A percentile compares a stretch with the other conserved stretches of the same genome.
Evolutionary conservation across 495 filamentous ascomycete genomes (phyloP).

Genomic region (Zalerion maritima): DNA sequence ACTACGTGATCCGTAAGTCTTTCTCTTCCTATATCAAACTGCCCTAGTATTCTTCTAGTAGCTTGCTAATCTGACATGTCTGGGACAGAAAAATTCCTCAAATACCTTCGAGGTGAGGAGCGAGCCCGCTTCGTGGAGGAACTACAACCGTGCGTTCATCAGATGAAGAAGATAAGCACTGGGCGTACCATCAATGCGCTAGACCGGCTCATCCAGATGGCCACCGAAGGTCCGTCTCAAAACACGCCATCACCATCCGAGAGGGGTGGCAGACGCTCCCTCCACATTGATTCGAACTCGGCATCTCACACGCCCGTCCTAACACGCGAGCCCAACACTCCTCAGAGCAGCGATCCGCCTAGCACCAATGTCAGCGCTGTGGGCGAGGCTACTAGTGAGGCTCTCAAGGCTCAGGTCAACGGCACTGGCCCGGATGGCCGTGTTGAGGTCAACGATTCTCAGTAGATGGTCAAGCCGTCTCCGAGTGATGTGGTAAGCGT

Average conservation of each 20-base stretch:
- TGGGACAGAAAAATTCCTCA: slow-evolving; percentile 61
- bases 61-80: slow-evolving; percentile 20
- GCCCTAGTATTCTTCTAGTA: slow-evolving; percentile 3
- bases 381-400: slow-evolving; percentile 29
- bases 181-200: slow-evolving; percentile 67
- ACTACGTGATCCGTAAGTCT: slow-evolving; percentile 90
- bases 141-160: slow-evolving; percentile 57
- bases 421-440: no score
- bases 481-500: no score
- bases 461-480: no score
- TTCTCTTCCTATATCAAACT: neutral
- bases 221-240: slow-evolving; percentile 7
- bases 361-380: slow-evolving; percentile 41
- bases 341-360: slow-evolving; percentile 45
- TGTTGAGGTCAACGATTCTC: no score
- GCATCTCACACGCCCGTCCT: slow-evolving; percentile 42
- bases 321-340: slow-evolving; percentile 49
- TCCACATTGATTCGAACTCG: slow-evolving; percentile 35
- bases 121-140: slow-evolving; percentile 50
- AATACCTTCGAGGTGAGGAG: slow-evolving; percentile 50
- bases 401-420: no score
- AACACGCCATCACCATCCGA: slow-evolving; percentile 10
- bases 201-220: slow-evolving; percentile 44
- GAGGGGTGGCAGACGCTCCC: slow-evolving; percentile 13
- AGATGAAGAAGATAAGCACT: slow-evolving; percentile 57